These are phyloP conservation scores for Cladosporium colombiae DNA, from an alignment of 2,329 filamentous ascomycete species.

Conservation along the genomic window DNA sequence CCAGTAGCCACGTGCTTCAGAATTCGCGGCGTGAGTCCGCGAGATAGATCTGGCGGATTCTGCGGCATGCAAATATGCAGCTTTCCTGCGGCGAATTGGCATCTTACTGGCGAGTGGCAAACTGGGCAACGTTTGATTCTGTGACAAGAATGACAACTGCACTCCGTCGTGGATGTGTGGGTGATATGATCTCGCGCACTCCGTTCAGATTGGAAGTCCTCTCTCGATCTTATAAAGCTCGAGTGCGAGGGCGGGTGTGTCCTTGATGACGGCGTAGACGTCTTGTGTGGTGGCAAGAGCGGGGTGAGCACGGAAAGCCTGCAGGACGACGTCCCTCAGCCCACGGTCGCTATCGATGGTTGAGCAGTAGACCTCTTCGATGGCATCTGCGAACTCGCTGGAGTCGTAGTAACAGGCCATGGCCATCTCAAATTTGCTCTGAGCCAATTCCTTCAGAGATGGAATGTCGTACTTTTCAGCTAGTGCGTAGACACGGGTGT, in stretches of 20 bases:
- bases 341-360: constrained; percentile 53
- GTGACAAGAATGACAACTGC: neutral
- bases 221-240: constrained; percentile 52
- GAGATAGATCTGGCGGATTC: neutral
- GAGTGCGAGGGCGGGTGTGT: constrained; percentile 49
- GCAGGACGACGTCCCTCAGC: constrained; percentile 49
- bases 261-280: constrained; percentile 46
- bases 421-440: constrained; percentile 49
- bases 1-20: neutral
- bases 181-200: neutral
- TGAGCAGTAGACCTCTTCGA: constrained; percentile 51
- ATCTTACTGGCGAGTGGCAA: neutral
- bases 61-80: neutral
- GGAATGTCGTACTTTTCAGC: constrained; percentile 55
- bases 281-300: constrained; percentile 48
- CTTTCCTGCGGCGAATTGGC: neutral
- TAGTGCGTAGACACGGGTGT: constrained; percentile 52
- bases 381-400: constrained; percentile 49
- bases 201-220: constrained; percentile 40
- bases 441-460: constrained; percentile 48
- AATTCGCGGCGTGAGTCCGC: neutral
- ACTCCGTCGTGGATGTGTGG: neutral
- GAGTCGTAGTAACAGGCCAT: constrained; percentile 47
- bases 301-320: constrained; percentile 50
- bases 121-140: neutral